These are phyloP conservation scores for Epichloe gansuensis DNA, from an alignment of 2,329 filamentous ascomycete species.

Conservation along the genomic window DNA sequence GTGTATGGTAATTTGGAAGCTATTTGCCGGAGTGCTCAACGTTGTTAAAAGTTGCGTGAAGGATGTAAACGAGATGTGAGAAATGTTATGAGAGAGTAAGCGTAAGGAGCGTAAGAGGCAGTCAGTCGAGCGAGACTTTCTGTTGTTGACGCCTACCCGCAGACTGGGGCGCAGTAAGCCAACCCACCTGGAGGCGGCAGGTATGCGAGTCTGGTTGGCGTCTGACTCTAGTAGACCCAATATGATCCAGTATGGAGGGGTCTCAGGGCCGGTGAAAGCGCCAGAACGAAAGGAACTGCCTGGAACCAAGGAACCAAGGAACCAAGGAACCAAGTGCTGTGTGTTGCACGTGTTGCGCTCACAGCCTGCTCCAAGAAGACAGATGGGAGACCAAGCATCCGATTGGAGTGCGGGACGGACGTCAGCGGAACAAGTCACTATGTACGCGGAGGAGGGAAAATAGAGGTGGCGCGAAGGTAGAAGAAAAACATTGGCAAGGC, in stretches of 20 bases:
- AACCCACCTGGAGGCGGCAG: neutral
- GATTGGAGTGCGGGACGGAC: neutral
- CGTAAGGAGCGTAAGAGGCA: neutral
- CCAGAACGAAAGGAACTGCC: neutral
- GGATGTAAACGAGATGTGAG: neutral
- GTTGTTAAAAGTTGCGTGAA: neutral
- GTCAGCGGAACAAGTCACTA: neutral
- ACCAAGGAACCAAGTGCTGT: neutral
- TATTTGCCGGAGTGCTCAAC: neutral
- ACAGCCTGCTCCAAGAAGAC: neutral
- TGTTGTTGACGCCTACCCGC: constrained; percentile 3
- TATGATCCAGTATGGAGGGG: too few species aligned
- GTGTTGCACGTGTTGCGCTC: neutral
- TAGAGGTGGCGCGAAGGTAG: neutral
- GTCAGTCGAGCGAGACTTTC: neutral
- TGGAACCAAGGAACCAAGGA: too few species aligned
- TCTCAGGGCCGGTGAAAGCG: neutral
- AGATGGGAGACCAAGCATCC: neutral
- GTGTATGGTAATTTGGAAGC: neutral
- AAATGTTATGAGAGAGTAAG: neutral
- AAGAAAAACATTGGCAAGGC: constrained; percentile 2
- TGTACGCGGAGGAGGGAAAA: neutral
- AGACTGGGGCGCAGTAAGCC: neutral
- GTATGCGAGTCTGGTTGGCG: neutral
- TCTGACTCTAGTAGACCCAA: neutral